These are phyloP conservation scores for Globisporangium canariense DNA, from an alignment of 352 stramenopile genomes.

Conservation along the genomic window DNA sequence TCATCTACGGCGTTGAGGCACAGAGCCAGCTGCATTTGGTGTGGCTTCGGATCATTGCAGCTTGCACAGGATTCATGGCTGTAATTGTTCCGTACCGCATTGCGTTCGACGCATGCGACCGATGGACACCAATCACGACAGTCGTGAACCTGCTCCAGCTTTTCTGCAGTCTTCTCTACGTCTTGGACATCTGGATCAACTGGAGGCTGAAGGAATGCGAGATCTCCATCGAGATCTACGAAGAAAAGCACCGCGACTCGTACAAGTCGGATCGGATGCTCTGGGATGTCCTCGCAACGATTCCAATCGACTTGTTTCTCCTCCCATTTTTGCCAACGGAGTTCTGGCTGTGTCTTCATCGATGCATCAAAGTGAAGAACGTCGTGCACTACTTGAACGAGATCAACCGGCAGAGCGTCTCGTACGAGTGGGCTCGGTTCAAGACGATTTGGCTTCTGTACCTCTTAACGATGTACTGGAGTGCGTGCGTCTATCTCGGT, in stretches of 20 bases:
- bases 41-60: slow-evolving; percentile 40
- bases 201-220: slow-evolving; percentile 40
- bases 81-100: slow-evolving; percentile 51
- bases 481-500: slow-evolving; percentile 45
- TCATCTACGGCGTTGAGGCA: slow-evolving; percentile 26
- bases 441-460: slow-evolving; percentile 56
- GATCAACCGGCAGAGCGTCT: slow-evolving; percentile 33
- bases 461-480: slow-evolving; percentile 55
- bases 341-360: slow-evolving; percentile 39
- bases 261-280: slow-evolving; percentile 44
- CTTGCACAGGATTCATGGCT: slow-evolving; percentile 36
- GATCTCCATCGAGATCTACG: slow-evolving; percentile 49
- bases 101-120: slow-evolving; percentile 36
- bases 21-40: slow-evolving; percentile 40
- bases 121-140: slow-evolving; percentile 21
- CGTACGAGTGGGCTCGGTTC: slow-evolving; percentile 19
- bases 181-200: slow-evolving; percentile 54
- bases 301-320: slow-evolving; percentile 44
- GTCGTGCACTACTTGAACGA: slow-evolving; percentile 53
- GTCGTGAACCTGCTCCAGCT: slow-evolving; percentile 30
- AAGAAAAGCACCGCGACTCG: slow-evolving; percentile 33
- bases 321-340: slow-evolving; percentile 9
- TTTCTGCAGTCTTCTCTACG: slow-evolving; percentile 35
- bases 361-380: slow-evolving; percentile 56
- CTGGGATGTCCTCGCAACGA: slow-evolving; percentile 38